Conservation (phyloP, 2,329 filamentous ascomycete genomes). For the Aspergillus pseudoglaucus region DNA sequence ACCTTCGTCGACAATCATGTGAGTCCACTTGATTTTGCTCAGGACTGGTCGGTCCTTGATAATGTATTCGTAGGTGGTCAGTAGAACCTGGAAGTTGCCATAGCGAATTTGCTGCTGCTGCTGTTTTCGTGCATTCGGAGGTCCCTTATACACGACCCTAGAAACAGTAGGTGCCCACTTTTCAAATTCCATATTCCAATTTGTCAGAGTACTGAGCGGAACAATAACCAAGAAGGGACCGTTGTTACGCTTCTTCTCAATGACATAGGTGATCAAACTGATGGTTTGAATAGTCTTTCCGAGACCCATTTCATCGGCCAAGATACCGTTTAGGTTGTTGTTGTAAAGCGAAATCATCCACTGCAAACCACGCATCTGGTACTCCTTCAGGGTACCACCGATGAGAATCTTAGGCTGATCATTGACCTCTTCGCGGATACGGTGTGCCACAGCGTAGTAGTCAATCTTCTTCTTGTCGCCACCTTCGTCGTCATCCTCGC, state of each 20-base stretch:
- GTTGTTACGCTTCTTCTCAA: constrained; percentile 86
- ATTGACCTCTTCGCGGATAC: constrained; percentile 85
- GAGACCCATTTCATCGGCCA: constrained; percentile 99
- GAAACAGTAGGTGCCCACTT: constrained; percentile 90
- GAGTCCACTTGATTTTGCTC: constrained; percentile 98
- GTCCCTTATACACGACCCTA: constrained; percentile 94
- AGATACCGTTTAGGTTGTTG: constrained; percentile 98
- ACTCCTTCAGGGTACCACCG: constrained; percentile 90
- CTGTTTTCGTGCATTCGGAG: constrained; percentile 77
- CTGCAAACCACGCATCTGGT: constrained; percentile 95
- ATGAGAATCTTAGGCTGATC: constrained; percentile 79
- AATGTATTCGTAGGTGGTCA: constrained; percentile 98
- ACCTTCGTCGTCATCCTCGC: constrained; percentile 58
- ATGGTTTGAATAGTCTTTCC: constrained; percentile 99
- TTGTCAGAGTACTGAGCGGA: constrained; percentile 90
- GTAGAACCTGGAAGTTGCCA: constrained; percentile 88
- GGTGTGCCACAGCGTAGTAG: constrained; percentile 97
- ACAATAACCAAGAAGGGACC: constrained; percentile 96
- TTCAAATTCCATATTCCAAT: constrained; percentile 98
- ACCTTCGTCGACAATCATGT: constrained; percentile 99
- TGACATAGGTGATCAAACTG: constrained; percentile 92
- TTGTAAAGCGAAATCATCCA: constrained; percentile 99
- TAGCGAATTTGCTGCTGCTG: constrained; percentile 92
- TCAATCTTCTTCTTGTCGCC: constrained; percentile 72
- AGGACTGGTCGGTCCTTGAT: constrained; percentile 95